Conservation (phyloP, 2,329 filamentous ascomycete genomes). For the Calonectria hawksworthii region DNA sequence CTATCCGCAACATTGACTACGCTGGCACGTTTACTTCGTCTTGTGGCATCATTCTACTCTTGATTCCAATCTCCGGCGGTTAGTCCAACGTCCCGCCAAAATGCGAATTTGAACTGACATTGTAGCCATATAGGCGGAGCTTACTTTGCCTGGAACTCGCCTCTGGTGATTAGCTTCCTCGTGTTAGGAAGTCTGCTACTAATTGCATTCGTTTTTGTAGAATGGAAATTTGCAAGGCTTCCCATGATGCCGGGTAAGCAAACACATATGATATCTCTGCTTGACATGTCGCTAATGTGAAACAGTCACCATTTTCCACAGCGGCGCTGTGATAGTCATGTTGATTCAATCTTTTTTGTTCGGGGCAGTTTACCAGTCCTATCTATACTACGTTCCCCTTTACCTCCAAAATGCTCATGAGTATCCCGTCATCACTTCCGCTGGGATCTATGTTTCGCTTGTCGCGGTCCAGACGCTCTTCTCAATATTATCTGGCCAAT, state of each 20-base stretch:
- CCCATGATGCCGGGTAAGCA: conserved; percentile 75
- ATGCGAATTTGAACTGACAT: background rate
- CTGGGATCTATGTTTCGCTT: conserved; percentile 64
- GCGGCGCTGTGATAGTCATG: conserved; percentile 65
- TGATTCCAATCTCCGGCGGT: conserved; percentile 75
- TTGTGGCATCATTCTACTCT: conserved; percentile 68
- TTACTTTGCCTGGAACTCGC: conserved; percentile 70
- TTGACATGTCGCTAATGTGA: background rate
- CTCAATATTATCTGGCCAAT: conserved; percentile 67
- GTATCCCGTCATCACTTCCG: conserved; percentile 58
- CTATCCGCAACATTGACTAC: conserved; percentile 70
- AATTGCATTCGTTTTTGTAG: conserved; percentile 75
- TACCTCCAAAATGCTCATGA: conserved; percentile 70
- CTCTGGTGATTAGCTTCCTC: conserved; percentile 79
- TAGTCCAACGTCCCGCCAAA: background rate
- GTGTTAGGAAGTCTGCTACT: conserved; percentile 75
- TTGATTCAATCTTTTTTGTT: conserved; percentile 72
- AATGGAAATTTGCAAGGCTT: conserved; percentile 78
- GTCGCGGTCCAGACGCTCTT: conserved; percentile 61
- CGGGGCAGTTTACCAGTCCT: conserved; percentile 70
- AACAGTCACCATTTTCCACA: conserved; percentile 66
- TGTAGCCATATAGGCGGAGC: conserved; percentile 35
- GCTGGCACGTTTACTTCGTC: conserved; percentile 68
- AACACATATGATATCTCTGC: background rate
- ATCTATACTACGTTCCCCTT: conserved; percentile 72